These are phyloP conservation scores for Kandelia obovata DNA, from an alignment of 345 rosid species.

Conservation along the genomic window DNA sequence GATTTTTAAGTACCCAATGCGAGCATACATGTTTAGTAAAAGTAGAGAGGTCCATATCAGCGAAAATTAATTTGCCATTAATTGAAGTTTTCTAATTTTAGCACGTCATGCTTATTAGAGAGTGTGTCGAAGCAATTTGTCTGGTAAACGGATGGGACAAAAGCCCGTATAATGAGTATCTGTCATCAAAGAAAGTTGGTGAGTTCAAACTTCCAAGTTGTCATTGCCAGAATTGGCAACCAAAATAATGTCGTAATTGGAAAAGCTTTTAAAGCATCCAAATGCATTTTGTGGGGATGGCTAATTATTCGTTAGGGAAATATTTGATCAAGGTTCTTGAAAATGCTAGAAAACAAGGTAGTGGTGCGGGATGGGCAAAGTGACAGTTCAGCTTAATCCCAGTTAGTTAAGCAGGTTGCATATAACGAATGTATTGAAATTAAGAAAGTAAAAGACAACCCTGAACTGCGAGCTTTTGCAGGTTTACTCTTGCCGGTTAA, in stretches of 20 bases:
- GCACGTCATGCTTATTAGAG: not conserved
- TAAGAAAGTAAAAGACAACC: constrained; percentile 13
- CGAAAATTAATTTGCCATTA: constrained; percentile 19
- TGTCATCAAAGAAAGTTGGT: no score
- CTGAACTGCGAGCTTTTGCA: not conserved
- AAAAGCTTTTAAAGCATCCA: constrained; percentile 2
- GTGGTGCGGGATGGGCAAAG: constrained; percentile 23
- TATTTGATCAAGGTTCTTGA: not conserved
- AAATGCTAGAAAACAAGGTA: constrained; percentile 19
- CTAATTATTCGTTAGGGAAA: not conserved
- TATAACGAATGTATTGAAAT: constrained; percentile 4
- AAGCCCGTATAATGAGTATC: no score
- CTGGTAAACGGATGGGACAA: not conserved
- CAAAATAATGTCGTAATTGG: constrained; percentile 3
- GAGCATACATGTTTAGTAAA: not conserved
- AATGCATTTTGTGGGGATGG: not conserved
- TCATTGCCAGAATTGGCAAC: no score
- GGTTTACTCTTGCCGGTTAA: constrained; percentile 30
- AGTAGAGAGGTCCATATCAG: not conserved
- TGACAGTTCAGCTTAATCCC: constrained; percentile 23
- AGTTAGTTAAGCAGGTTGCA: not conserved
- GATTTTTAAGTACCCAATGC: no score
- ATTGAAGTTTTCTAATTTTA: constrained; percentile 8
- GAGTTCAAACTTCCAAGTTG: constrained; percentile 9
- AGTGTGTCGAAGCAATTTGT: not conserved